Evolutionary conservation across 208 protist species (phyloP), one percentile per base, ranked within the genome.

Genomic region (Plasmodiophora brassicae): DNA sequence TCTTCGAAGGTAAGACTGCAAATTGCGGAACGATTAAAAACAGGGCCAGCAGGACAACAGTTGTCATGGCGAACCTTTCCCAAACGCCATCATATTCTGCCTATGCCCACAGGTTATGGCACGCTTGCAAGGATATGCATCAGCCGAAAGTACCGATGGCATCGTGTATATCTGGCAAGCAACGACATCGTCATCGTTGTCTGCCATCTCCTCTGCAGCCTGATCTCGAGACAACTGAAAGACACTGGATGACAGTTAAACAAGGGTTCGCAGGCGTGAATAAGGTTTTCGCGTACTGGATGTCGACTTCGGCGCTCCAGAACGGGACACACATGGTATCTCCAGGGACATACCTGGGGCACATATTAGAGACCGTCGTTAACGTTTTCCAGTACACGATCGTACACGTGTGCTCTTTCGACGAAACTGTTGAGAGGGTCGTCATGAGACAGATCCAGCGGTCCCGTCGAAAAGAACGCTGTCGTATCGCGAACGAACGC

Each of bases 201-300:
- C 65, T 5, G 65, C 65, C 65, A 78, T 78, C 65, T 78, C 65
- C 41, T 78, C 65, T 5, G 65, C 65, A 78, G n/a, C 65, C n/a
- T n/a, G 5, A 5, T 78, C 65, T 5, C 41, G n/a, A 5, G 5
- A 36, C 41, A 78, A 32, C n/a, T 78, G 65, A 78, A 38, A 78
- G 65, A 78, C 65, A 78, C n/a, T n/a, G n/a, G n/a, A n/a, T n/a
- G n/a, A n/a, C n/a, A n/a, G n/a, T n/a, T n/a, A n/a, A n/a, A n/a
- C n/a, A n/a, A n/a, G n/a, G n/a, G n/a, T n/a, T n/a, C n/a, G n/a
- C n/a, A n/a, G n/a, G n/a, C n/a, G n/a, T n/a, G n/a, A n/a, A n/a
- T n/a, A n/a, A n/a, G n/a, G n/a, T n/a, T n/a, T n/a, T n/a, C n/a
- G n/a, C n/a, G n/a, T n/a, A n/a, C n/a, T n/a, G n/a, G 20, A 78